Evolutionary conservation across 352 stramenopile species (phyloP).

Genomic region (Blastocystis sp.): DNA sequence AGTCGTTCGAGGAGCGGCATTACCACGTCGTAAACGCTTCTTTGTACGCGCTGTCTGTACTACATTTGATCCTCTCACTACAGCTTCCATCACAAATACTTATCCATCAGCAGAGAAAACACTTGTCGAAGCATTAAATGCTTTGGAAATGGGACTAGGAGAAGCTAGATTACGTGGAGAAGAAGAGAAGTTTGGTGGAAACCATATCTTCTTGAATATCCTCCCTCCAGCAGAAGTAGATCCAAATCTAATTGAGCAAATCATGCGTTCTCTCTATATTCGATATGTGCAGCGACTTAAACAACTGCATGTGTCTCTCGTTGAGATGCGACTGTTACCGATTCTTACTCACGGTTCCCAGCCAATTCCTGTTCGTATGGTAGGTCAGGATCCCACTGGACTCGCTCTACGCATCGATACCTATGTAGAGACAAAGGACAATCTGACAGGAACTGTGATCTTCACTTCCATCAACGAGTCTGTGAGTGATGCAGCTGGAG

Average conservation of each 20-base stretch:
- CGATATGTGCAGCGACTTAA: conserved; percentile 80
- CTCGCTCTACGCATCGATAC: conserved; percentile 96
- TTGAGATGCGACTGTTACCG: conserved; percentile 90
- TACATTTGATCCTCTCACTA: conserved; percentile 66
- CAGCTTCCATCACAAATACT: conserved; percentile 73
- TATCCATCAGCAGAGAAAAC: conserved; percentile 87
- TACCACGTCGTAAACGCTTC: conserved; percentile 72
- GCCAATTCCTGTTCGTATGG: conserved; percentile 87
- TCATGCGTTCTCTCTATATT: conserved; percentile 79
- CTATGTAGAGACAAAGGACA: conserved; percentile 88
- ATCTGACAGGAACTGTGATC: conserved; percentile 65
- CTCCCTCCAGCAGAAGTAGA: conserved; percentile 83
- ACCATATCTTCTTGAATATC: conserved; percentile 98
- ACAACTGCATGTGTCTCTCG: conserved; percentile 83
- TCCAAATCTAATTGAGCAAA: conserved; percentile 86
- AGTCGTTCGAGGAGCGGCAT: conserved; percentile 68
- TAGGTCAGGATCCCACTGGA: conserved; percentile 91
- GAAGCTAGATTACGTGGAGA: conserved; percentile 78
- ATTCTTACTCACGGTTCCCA: conserved; percentile 70
- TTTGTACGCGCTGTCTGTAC: conserved; percentile 91
- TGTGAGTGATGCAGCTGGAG: conserved; percentile 68
- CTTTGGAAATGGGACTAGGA: conserved; percentile 86
- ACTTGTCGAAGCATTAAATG: conserved; percentile 93
- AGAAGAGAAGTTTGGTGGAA: conserved; percentile 80
- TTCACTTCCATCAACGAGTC: conserved; percentile 64